Conservation (phyloP, 192 early-diverging fungal species). For the Umbelopsis sp. region DNA sequence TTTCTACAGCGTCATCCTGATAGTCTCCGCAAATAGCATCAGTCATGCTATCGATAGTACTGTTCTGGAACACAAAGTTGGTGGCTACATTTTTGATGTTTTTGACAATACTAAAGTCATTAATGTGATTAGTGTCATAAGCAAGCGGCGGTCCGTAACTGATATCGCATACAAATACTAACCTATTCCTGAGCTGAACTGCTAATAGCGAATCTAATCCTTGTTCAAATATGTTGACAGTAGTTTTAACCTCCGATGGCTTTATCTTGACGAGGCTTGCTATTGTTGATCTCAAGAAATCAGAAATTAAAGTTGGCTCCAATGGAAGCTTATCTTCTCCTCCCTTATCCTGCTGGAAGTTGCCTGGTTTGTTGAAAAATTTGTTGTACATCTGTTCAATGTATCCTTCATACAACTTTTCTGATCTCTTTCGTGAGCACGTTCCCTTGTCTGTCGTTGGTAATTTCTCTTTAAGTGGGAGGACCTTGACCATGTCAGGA, state of each 20-base stretch:
- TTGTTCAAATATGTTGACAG: slow-evolving; percentile 24
- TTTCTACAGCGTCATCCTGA: background rate
- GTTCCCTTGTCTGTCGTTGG: slow-evolving; percentile 36
- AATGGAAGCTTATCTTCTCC: background rate
- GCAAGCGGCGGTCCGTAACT: too few relatives aligned
- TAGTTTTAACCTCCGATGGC: background rate
- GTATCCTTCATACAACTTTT: slow-evolving; percentile 44
- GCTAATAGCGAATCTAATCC: slow-evolving; percentile 32
- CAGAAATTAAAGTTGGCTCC: background rate
- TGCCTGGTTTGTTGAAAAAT: slow-evolving; percentile 21
- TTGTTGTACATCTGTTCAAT: slow-evolving; percentile 60
- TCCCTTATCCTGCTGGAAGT: background rate
- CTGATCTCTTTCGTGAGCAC: slow-evolving; percentile 39
- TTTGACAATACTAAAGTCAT: background rate
- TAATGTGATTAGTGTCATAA: too few relatives aligned
- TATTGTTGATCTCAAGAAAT: slow-evolving; percentile 9
- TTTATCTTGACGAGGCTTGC: slow-evolving; percentile 18
- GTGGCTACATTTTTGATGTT: slow-evolving; percentile 19
- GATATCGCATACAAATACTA: too few relatives aligned
- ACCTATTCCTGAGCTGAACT: slow-evolving; percentile 26
- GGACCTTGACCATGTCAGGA: slow-evolving; percentile 27
- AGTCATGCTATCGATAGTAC: slow-evolving; percentile 16
- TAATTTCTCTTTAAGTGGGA: slow-evolving; percentile 17
- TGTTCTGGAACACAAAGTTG: slow-evolving; percentile 33
- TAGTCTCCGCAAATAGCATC: background rate